Conservation (phyloP, 2,329 filamentous ascomycete species). For the Bisporella sp. region DNA sequence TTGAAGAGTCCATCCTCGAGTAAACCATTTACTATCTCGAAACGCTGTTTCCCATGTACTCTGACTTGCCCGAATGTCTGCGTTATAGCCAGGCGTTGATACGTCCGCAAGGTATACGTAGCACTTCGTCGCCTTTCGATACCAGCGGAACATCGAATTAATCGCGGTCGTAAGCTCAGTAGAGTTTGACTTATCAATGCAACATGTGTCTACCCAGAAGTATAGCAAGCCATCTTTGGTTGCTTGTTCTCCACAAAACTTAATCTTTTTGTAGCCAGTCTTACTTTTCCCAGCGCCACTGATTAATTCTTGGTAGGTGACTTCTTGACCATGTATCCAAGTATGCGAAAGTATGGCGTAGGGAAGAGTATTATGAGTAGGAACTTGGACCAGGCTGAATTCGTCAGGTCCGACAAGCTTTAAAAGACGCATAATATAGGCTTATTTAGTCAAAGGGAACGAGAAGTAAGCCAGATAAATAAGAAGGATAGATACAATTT, state of each 20-base stretch:
- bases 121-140: too few relatives aligned
- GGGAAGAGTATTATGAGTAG: neutral
- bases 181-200: too few relatives aligned
- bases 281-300: neutral
- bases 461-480: too few relatives aligned
- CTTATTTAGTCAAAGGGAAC: too few relatives aligned
- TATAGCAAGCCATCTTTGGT: too few relatives aligned
- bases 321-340: slow-evolving; percentile 21
- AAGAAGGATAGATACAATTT: too few relatives aligned
- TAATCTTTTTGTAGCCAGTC: neutral
- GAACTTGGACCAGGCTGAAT: neutral
- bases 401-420: neutral
- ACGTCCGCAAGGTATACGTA: neutral
- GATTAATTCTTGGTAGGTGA: neutral
- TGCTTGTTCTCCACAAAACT: too few relatives aligned
- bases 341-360: slow-evolving; percentile 10
- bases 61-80: neutral
- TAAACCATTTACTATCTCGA: too few relatives aligned
- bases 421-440: neutral
- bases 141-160: too few relatives aligned
- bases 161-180: too few relatives aligned
- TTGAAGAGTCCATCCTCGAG: too few relatives aligned
- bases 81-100: neutral
- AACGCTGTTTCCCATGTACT: neutral
- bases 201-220: too few relatives aligned